A percentile compares a stretch with the other conserved stretches of the same genome.
These are phyloP conservation scores for Aureobasidium sp. DNA, from an alignment of 2,329 filamentous ascomycete genomes.

Conservation along the genomic window DNA sequence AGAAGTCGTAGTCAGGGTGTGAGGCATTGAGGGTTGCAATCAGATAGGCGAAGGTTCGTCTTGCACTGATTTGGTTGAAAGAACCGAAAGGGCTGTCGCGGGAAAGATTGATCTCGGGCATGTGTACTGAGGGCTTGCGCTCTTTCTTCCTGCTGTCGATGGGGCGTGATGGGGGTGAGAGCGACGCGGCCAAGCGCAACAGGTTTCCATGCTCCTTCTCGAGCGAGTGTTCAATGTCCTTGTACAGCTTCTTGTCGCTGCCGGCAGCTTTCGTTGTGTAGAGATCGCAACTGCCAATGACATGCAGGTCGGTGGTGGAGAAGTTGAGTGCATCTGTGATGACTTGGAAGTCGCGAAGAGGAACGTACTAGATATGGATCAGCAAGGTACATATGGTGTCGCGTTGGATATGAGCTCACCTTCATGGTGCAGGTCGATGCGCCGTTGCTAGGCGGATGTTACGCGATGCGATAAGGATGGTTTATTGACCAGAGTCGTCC, in stretches of 20 bases:
- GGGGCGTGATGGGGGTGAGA: slow-evolving; percentile 66
- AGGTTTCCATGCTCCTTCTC: slow-evolving; percentile 87
- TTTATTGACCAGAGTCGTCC: background rate
- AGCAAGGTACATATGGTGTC: background rate
- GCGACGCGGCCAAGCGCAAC: slow-evolving; percentile 75
- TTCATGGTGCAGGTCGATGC: slow-evolving; percentile 9
- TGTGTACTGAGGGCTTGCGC: slow-evolving; percentile 20
- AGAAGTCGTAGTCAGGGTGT: slow-evolving; percentile 96
- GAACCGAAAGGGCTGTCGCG: slow-evolving; percentile 87
- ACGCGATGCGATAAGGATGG: background rate
- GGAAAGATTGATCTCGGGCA: slow-evolving; percentile 53
- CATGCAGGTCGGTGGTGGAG: slow-evolving; percentile 83
- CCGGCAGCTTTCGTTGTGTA: slow-evolving; percentile 97
- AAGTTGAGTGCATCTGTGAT: slow-evolving; percentile 92
- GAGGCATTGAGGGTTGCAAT: slow-evolving; percentile 95
- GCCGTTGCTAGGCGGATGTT: background rate
- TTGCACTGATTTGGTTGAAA: slow-evolving; percentile 77
- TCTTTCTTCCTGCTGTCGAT: slow-evolving; percentile 27
- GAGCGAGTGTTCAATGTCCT: slow-evolving; percentile 83
- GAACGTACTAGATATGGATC: slow-evolving; percentile 61
- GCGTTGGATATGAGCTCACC: slow-evolving; percentile 8
- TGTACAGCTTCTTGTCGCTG: slow-evolving; percentile 94
- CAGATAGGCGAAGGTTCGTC: slow-evolving; percentile 88
- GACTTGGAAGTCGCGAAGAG: slow-evolving; percentile 81
- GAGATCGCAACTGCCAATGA: slow-evolving; percentile 88